phyloP scores from a whole-genome alignment of 352 stramenopile species.

The Pythium monospermum region DNA sequence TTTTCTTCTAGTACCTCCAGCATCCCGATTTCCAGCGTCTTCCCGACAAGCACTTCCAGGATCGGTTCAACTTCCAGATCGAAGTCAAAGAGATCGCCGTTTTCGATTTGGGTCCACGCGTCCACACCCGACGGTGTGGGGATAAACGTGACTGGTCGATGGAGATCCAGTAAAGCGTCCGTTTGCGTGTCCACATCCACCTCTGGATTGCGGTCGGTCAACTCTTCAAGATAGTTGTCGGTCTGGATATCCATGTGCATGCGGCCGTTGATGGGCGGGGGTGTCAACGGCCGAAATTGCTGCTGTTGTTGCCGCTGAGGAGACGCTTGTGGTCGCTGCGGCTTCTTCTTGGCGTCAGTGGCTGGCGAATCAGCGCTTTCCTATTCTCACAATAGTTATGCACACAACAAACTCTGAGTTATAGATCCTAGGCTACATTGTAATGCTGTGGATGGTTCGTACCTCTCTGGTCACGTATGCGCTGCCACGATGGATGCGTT shows the following conservation, averaged over 20 bases:
- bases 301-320: conserved; percentile 29
- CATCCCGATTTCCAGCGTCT: conserved; percentile 92
- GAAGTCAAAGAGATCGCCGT: conserved; percentile 94
- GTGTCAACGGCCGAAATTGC: conserved; percentile 57
- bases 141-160: conserved; percentile 82
- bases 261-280: conserved; percentile 79
- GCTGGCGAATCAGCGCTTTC: conserved; percentile 15
- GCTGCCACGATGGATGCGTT: conserved; percentile 91
- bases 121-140: conserved; percentile 86
- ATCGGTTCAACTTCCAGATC: conserved; percentile 94
- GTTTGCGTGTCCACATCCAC: conserved; percentile 90
- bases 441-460: too few species aligned
- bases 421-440: conserved; percentile 7
- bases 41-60: conserved; percentile 93
- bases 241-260: conserved; percentile 94
- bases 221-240: conserved; percentile 93
- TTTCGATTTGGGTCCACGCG: conserved; percentile 88
- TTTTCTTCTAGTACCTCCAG: conserved; percentile 94
- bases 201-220: conserved; percentile 89
- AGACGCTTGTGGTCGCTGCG: conserved; percentile 8
- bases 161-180: conserved; percentile 85
- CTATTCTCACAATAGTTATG: neutral
- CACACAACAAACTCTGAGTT: neutral
- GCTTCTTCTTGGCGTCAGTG: conserved; percentile 15
- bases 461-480: conserved; percentile 83